Conservation (phyloP, 257 asterid species). For the Nicotiana knightiana region DNA sequence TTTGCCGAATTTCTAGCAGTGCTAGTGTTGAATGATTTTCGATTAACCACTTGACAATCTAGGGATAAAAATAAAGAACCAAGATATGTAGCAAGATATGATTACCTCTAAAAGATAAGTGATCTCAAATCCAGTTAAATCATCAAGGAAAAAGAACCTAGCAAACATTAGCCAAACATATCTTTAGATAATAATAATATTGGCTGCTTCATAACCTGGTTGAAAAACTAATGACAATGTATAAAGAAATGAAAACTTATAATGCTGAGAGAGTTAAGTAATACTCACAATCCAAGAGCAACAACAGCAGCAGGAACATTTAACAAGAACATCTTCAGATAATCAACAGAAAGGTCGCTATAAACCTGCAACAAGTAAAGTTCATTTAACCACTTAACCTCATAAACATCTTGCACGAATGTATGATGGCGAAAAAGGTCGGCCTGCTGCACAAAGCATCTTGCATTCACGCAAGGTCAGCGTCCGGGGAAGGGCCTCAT, state of each 20-base stretch:
- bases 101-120: slow-evolving; percentile 89
- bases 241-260: slow-evolving; percentile 74
- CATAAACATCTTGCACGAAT: not conserved
- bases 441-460: no score
- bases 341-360: slow-evolving; percentile 89
- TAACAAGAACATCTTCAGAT: slow-evolving; percentile 85
- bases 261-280: not conserved
- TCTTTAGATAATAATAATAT: not conserved
- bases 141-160: slow-evolving; percentile 96
- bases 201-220: not conserved
- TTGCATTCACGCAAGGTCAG: no score
- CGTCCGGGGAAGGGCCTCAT: no score
- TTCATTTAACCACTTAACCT: not conserved
- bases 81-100: not conserved
- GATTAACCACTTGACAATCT: no score
- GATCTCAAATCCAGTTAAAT: slow-evolving; percentile 89
- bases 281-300: slow-evolving; percentile 85
- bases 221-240: slow-evolving; percentile 35
- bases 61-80: not conserved
- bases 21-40: no score
- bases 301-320: slow-evolving; percentile 91
- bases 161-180: not conserved
- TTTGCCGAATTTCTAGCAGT: no score
- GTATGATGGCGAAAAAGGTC: not conserved
- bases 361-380: slow-evolving; percentile 56